Evolutionary conservation across 2,329 filamentous ascomycete species (phyloP).

Genomic region (Coniella vitis): DNA sequence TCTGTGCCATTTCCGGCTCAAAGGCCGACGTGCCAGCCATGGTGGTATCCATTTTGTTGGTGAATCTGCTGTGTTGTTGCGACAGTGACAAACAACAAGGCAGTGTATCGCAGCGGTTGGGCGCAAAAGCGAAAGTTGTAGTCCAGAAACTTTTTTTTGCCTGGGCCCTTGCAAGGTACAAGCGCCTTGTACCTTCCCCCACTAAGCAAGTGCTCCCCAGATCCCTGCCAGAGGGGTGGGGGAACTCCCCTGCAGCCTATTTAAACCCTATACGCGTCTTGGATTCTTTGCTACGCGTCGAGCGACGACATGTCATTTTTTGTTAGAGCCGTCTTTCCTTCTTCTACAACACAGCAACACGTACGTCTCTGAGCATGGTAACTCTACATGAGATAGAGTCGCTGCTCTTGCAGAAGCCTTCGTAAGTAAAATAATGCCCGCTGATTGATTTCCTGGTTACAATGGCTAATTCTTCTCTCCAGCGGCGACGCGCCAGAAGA

Average conservation of each 20-base stretch:
- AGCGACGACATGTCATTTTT: constrained; percentile 4
- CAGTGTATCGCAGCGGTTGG: neutral
- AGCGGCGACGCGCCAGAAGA: constrained; percentile 30
- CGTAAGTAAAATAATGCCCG: constrained; percentile 30
- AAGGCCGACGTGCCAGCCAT: constrained; percentile 23
- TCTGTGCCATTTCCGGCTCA: constrained; percentile 38
- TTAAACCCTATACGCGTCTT: constrained; percentile 5
- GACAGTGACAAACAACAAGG: constrained; percentile 1
- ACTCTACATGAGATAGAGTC: constrained; percentile 35
- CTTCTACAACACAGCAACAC: constrained; percentile 1
- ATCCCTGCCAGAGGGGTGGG: neutral
- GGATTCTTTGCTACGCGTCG: constrained; percentile 8
- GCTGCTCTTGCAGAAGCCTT: constrained; percentile 40
- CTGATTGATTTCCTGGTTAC: neutral
- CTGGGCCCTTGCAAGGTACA: no score
- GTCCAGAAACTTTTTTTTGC: constrained; percentile 12
- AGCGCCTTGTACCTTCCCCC: neutral
- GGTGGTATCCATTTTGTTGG: constrained; percentile 13
- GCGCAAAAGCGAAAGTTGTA: neutral
- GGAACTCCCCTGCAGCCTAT: constrained; percentile 3
- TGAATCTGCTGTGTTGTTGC: neutral
- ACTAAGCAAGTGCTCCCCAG: neutral
- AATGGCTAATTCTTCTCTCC: constrained; percentile 13
- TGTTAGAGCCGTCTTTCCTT: neutral
- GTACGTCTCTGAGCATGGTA: constrained; percentile 31